These are phyloP conservation scores for Mitragyna speciosa DNA, from an alignment of 257 asterid genomes.

Conservation along the genomic window DNA sequence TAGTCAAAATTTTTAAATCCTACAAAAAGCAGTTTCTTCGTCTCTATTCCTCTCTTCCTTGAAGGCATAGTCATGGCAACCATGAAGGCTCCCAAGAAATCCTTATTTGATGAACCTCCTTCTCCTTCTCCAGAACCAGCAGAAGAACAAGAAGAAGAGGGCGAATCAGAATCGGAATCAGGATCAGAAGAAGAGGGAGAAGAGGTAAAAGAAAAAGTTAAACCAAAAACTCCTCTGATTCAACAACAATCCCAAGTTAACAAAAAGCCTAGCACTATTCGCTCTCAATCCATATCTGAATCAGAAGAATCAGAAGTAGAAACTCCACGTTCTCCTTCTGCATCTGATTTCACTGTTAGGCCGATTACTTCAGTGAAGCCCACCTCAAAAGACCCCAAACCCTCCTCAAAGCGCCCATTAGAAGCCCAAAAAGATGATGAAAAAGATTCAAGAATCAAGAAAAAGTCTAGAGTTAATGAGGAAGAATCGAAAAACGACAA, in stretches of 20 bases:
- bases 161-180: conserved; percentile 10
- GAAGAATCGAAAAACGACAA: conserved; percentile 22
- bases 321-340: conserved; percentile 31
- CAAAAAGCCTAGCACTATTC: neutral
- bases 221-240: neutral
- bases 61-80: neutral
- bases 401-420: conserved; percentile 19
- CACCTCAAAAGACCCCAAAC: conserved; percentile 17
- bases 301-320: conserved; percentile 22
- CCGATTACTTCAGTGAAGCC: conserved; percentile 18
- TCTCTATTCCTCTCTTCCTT: neutral
- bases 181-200: neutral
- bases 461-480: conserved; percentile 27
- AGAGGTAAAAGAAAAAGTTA: conserved; percentile 17
- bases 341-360: conserved; percentile 42
- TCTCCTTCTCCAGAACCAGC: conserved; percentile 16
- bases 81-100: conserved; percentile 21
- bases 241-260: neutral
- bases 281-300: neutral
- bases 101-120: conserved; percentile 23
- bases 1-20: neutral
- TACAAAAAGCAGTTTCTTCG: neutral
- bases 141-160: conserved; percentile 20
- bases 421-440: neutral
- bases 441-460: conserved; percentile 16